Base-by-base conservation (phyloP, 2,329 filamentous ascomycete species). In the Colletotrichum kahawae region DNA sequence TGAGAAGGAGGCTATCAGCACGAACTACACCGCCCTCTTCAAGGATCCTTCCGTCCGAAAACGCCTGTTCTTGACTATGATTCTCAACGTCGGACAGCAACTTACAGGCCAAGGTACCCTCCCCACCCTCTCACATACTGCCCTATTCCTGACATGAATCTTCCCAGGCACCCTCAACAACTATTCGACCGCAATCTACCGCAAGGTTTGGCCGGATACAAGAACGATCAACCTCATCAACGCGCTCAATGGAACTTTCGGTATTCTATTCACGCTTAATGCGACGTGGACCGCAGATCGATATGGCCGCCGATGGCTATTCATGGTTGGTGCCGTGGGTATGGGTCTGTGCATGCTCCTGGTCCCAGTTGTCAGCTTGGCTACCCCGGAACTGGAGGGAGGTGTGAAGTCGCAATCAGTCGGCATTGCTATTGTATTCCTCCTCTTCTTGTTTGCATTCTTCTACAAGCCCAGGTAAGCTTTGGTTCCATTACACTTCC, bases 71-170 rank as follows among this genome's bases (percentile, higher is more conserved):
- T 87, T 94, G 27, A 92, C 92, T 21, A 89, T 93, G 77, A 83
- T 93, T 51, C 84, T 94, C 82, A 94, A 94, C 80, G 88, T 92
- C 38, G 92, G 93, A 54, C 93, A 94, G 82, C 93, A 94, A 81
- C 88, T 81, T 43, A 80, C 79, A 1, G 80, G 80, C 29, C 79
- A 81, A 54, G 80, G 80, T 38, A 79, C 76, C 7, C 74, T 80
- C 48, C 43, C 5, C 43, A 21, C 43, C 43, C 43, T 21, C 43
- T 21, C n/a, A 51, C 0, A 10, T 1, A 51, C 43, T 21, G n/a
- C 10, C 43, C 2, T 13, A 21, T 51, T 51, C n/a, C n/a, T 51
- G 43, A 51, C 43, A 7, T 51, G 43, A 51, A 51, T 51, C 10
- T 21, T 51, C n/a, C n/a, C 3, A 51, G 43, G 80, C 43, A 79